phyloP scores from a whole-genome alignment of 192 early-diverging fungal genomes.

The Mortierella claussenii region DNA sequence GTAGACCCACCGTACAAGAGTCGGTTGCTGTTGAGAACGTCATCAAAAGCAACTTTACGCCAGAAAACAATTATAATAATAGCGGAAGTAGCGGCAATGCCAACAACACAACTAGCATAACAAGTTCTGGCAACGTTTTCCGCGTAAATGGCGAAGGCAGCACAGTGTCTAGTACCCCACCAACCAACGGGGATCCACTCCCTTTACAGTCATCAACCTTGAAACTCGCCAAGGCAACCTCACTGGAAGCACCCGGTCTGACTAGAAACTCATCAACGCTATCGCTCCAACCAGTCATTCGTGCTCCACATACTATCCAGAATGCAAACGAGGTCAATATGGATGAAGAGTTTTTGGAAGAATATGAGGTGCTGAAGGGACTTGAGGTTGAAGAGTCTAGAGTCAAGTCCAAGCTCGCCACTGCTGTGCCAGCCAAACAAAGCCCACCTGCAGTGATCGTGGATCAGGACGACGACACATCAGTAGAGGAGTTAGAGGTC shows the following conservation, averaged over 20 bases:
- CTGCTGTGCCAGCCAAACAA: neutral
- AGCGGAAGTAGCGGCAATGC: neutral
- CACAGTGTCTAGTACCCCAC: neutral
- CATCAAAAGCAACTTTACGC: neutral
- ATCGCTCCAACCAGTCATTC: neutral
- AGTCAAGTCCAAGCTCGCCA: neutral
- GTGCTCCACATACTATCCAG: too few relatives aligned
- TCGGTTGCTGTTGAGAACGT: conserved; percentile 1
- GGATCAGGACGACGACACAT: conserved; percentile 15
- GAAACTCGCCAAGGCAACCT: too few relatives aligned
- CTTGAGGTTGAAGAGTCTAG: conserved; percentile 16
- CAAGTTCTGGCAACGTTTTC: neutral
- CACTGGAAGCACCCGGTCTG: too few relatives aligned
- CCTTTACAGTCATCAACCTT: too few relatives aligned
- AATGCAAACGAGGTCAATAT: too few relatives aligned
- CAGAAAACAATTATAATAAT: neutral
- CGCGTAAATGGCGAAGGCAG: neutral
- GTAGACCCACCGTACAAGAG: conserved; percentile 21
- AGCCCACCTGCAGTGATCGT: neutral
- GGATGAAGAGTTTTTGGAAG: conserved; percentile 10
- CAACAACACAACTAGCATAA: neutral
- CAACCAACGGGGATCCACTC: too few relatives aligned
- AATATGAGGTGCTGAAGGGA: conserved; percentile 8
- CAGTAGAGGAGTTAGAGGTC: conserved; percentile 29
- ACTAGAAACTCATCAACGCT: neutral